These are phyloP conservation scores for Macrotyloma uniflorum DNA, from an alignment of 306 rosid species.

Conservation along the genomic window DNA sequence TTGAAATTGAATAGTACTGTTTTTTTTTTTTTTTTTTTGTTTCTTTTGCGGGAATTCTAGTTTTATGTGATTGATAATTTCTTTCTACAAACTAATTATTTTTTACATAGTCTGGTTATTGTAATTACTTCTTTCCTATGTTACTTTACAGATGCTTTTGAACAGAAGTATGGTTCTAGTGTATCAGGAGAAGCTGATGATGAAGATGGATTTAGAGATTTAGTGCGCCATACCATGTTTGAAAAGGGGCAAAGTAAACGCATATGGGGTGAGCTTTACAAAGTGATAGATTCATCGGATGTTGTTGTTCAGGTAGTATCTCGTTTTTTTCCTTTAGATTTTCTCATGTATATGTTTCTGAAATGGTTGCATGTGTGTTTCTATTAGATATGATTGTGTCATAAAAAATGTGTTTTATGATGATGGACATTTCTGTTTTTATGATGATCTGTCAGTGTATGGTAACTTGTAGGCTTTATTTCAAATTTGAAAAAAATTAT, in stretches of 20 bases:
- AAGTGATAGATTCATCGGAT: conserved; percentile 97
- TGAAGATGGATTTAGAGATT: conserved; percentile 80
- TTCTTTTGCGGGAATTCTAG: conserved; percentile 28
- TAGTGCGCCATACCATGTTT: conserved; percentile 92
- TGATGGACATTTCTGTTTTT: background rate
- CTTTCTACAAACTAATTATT: background rate
- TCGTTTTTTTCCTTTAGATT: background rate
- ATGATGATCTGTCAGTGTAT: background rate
- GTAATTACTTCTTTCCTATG: background rate
- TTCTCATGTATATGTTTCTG: conserved; percentile 12
- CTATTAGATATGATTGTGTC: background rate
- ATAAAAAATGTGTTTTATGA: background rate
- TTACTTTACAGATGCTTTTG: conserved; percentile 60
- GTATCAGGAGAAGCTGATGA: conserved; percentile 59
- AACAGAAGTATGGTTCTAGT: conserved; percentile 59
- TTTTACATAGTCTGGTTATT: background rate
- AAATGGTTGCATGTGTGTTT: background rate
- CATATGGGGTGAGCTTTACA: conserved; percentile 98
- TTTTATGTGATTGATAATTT: background rate
- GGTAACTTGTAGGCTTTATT: background rate
- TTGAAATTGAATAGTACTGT: background rate
- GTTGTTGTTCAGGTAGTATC: conserved; percentile 89
- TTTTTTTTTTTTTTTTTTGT: conserved; percentile 18
- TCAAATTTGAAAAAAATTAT: background rate
- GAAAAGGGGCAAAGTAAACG: conserved; percentile 99